Evolutionary conservation across 2,329 filamentous ascomycete genomes (phyloP).

Genomic region (Ophiostoma tasmaniense): DNA sequence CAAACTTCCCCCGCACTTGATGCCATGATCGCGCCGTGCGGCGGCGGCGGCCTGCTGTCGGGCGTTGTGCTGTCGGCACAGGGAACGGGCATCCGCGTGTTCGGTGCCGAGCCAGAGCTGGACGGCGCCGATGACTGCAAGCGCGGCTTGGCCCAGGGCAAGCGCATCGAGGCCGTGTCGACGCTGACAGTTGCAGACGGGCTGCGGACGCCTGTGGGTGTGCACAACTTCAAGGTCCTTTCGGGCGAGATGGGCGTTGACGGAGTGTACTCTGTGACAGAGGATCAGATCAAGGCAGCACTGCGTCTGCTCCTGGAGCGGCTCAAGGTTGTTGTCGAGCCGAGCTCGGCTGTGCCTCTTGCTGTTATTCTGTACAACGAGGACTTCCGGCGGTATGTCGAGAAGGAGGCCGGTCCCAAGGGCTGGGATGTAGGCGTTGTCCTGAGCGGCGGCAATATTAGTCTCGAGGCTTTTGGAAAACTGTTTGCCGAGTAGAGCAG

Average conservation of each 20-base stretch:
- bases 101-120: constrained; percentile 77
- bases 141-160: constrained; percentile 56
- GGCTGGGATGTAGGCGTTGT: constrained; percentile 65
- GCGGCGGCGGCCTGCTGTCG: constrained; percentile 80
- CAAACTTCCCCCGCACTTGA: constrained; percentile 30
- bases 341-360: constrained; percentile 73
- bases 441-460: constrained; percentile 53
- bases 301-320: constrained; percentile 74
- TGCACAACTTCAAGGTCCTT: constrained; percentile 68
- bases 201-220: constrained; percentile 71
- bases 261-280: constrained; percentile 64
- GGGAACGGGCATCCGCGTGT: constrained; percentile 65
- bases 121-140: constrained; percentile 77
- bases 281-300: constrained; percentile 71
- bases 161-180: constrained; percentile 59
- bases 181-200: constrained; percentile 84
- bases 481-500: constrained; percentile 32
- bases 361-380: constrained; percentile 79
- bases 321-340: constrained; percentile 86
- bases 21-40: constrained; percentile 73
- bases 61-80: constrained; percentile 71
- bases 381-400: constrained; percentile 65
- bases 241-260: constrained; percentile 51
- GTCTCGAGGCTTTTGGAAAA: constrained; percentile 43
- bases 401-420: constrained; percentile 58